Base-by-base conservation (phyloP, 345 rosid species). In the Carallia pectinifolia region DNA sequence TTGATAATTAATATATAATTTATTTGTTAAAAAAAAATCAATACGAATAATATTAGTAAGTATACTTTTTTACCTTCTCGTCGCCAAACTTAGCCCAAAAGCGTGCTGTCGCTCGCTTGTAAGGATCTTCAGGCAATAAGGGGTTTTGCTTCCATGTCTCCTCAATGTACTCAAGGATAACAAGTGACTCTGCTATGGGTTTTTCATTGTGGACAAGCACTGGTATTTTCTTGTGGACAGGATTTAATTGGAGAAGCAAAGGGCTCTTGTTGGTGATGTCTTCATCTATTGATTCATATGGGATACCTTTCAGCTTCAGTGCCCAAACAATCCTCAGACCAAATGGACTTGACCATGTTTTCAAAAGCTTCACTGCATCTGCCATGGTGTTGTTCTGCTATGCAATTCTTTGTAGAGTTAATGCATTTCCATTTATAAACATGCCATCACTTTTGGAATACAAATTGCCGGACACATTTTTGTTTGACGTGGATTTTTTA, bases 131-230 rank as follows among this genome's bases (percentile, higher is more conserved):
- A 3, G 85, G 78, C 58, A 78, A 47, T 5, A 81, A 50, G 44
- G 85, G 84, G 37, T 72, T 33, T 8, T 65, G 73, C 27, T 63
- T 69, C 85, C 82, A 81, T 1, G 77, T 69, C 48, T 78, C 80
- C 7, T 81, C 85, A 30, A 81, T 60, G 65, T 81, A 78, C 55
- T 81, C 85, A 38, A 78, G 67, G 53, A 81, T 81, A 19, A 72
- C 47, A 18, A 78, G 68, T 6, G 85, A 81, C 63, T 81, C 85
- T 5, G 58, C 63, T 9, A 69, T 64, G 27, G 82, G 66, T 58
- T 66, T 78, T 30, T 78, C 80, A 7, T 75, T 62, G 47, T 81
- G 80, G 18, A 75, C 38, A 4, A 81, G 76, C 6, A 81, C 77
- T 2, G 82, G 80, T 29, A 81, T 33, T 64, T 81, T 78, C 40